Conservation (phyloP, 192 early-diverging fungal species). For the Backusella luteola region DNA sequence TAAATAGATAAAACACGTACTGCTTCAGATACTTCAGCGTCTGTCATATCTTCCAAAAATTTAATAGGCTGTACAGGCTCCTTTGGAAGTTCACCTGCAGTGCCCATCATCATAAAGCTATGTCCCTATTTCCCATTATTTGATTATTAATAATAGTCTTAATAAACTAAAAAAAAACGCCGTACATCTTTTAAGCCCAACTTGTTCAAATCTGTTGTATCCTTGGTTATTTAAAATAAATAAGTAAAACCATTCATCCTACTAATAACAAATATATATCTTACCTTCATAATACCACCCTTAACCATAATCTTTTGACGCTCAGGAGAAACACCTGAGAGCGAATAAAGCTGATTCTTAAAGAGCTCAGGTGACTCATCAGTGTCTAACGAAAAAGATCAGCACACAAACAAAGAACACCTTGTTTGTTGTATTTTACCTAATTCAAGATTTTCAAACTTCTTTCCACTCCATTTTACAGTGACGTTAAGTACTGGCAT, state of each 20-base stretch:
- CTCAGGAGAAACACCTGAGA: constrained; percentile 90
- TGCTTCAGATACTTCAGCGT: constrained; percentile 80
- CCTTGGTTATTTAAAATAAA: constrained; percentile 40
- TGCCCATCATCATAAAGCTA: constrained; percentile 91
- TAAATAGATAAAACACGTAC: constrained; percentile 40
- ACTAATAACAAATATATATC: neutral
- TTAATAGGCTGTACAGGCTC: constrained; percentile 64
- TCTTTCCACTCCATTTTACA: constrained; percentile 92
- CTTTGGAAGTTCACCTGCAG: constrained; percentile 89
- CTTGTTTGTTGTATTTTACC: constrained; percentile 11
- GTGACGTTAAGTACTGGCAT: constrained; percentile 55
- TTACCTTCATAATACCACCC: constrained; percentile 87
- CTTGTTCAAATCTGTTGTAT: constrained; percentile 71
- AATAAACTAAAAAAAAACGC: neutral
- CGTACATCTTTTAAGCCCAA: constrained; percentile 76
- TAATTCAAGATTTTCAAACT: constrained; percentile 75
- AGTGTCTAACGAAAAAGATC: constrained; percentile 42
- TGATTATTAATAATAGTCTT: neutral
- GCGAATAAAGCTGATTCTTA: constrained; percentile 85
- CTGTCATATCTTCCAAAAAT: constrained; percentile 95
- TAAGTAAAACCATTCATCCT: neutral
- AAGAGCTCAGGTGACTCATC: constrained; percentile 74
- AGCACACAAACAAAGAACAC: neutral
- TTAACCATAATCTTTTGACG: constrained; percentile 95
- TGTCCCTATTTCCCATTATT: constrained; percentile 30